Percentiles rank a stretch among this genome's conserved stretches.
These are phyloP conservation scores for Petasospora fabianii DNA, from an alignment of 1,139 yeast species.

Conservation along the genomic window DNA sequence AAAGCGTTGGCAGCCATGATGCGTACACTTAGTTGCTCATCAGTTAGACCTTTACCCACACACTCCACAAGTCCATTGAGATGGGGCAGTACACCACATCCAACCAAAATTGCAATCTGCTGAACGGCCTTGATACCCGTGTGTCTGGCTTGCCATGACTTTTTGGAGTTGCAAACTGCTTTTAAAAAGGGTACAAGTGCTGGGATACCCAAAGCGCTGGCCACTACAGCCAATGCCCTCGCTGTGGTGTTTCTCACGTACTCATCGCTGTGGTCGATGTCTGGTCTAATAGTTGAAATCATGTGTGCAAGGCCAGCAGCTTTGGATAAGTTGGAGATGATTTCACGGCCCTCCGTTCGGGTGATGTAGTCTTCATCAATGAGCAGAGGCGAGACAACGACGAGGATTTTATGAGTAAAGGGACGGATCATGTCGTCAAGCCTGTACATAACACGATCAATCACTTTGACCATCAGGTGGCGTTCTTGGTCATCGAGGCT, in stretches of 20 bases:
- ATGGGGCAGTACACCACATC: constrained; percentile 76
- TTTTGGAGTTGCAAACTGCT: constrained; percentile 78
- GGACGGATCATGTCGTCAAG: constrained; percentile 69
- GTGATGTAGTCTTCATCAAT: constrained; percentile 76
- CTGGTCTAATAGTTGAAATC: constrained; percentile 75
- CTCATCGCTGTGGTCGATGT: constrained; percentile 80
- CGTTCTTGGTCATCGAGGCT: constrained; percentile 79
- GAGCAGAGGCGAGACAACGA: constrained; percentile 74
- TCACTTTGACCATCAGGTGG: constrained; percentile 71
- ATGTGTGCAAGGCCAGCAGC: constrained; percentile 82
- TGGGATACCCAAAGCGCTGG: constrained; percentile 73
- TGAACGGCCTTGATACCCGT: constrained; percentile 81
- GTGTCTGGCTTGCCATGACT: constrained; percentile 82
- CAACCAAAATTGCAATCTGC: constrained; percentile 66
- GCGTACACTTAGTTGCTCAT: constrained; percentile 67
- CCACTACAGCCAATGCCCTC: constrained; percentile 80
- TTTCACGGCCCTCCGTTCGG: constrained; percentile 75
- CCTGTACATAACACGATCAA: constrained; percentile 64
- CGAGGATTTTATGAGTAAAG: constrained; percentile 65
- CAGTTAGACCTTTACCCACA: constrained; percentile 57
- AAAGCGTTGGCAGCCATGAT: constrained; percentile 69
- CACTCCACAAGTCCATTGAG: constrained; percentile 62
- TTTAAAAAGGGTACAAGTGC: constrained; percentile 71
- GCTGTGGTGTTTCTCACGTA: constrained; percentile 76
- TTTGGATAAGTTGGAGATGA: constrained; percentile 67